phyloP scores from a whole-genome alignment of 305 asterid species.

The Fraxinus albicans region DNA sequence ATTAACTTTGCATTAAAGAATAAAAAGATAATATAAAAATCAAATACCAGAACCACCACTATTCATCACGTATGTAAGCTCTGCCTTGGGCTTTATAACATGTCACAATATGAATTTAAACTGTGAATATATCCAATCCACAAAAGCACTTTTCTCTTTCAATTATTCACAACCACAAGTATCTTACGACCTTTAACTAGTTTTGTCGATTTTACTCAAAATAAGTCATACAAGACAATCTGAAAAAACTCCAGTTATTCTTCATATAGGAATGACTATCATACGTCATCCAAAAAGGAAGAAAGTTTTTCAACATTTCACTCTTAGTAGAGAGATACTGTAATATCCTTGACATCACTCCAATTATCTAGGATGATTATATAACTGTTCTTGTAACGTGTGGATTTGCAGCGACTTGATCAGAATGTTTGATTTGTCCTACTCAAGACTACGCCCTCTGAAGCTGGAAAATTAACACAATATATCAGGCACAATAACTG shows the following conservation, averaged over 20 bases:
- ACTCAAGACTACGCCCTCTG: not conserved
- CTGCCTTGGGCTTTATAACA: not conserved
- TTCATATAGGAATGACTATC: not conserved
- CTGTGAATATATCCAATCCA: not conserved
- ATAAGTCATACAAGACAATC: not conserved
- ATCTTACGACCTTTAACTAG: not conserved
- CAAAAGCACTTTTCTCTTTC: not conserved
- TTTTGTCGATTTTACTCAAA: not conserved
- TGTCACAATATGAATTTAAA: not conserved
- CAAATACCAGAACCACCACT: not conserved
- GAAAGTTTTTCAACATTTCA: not conserved
- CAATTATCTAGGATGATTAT: not conserved
- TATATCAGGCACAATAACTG: not conserved
- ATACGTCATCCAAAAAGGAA: not conserved
- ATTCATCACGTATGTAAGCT: not conserved
- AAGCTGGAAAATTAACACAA: not conserved
- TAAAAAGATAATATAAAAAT: not conserved
- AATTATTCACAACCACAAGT: not conserved
- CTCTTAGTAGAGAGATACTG: not conserved
- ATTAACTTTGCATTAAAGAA: constrained; percentile 23
- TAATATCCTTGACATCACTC: not conserved
- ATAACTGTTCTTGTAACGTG: not conserved
- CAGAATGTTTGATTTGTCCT: not conserved
- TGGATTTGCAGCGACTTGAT: not conserved
- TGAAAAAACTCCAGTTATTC: not conserved